These are phyloP conservation scores for Cairneyella variabilis DNA, from an alignment of 495 filamentous ascomycete species.

Conservation along the genomic window DNA sequence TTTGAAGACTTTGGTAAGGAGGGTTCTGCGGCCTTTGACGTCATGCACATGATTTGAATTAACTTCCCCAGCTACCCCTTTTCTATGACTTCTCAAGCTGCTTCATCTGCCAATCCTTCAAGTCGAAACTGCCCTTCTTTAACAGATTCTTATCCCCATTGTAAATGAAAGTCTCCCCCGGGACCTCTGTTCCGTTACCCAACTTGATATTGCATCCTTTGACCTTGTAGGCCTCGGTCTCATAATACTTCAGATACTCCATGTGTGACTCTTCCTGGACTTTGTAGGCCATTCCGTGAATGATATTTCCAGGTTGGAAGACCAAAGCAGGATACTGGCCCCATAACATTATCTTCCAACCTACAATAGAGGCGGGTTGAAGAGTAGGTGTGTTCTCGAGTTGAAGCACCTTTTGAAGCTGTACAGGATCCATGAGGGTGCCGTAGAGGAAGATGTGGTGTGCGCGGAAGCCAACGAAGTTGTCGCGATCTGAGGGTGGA, in stretches of 20 bases:
- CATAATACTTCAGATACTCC: slow-evolving; percentile 5
- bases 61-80: neutral
- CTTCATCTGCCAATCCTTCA: slow-evolving; percentile 18
- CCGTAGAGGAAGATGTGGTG: slow-evolving; percentile 13
- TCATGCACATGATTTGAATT: neutral
- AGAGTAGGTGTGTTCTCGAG: slow-evolving; percentile 4
- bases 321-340: slow-evolving; percentile 14
- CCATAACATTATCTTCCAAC: slow-evolving; percentile 10
- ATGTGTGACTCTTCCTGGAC: slow-evolving; percentile 6
- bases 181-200: slow-evolving; percentile 4
- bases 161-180: slow-evolving; percentile 13
- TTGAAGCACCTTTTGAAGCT: slow-evolving; percentile 11
- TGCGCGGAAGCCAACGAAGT: slow-evolving; percentile 14
- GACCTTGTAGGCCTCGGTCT: slow-evolving; percentile 7
- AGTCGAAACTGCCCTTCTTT: slow-evolving; percentile 12
- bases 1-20: neutral
- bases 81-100: slow-evolving; percentile 12
- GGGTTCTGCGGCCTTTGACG: neutral
- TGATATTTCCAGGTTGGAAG: slow-evolving; percentile 6
- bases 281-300: slow-evolving; percentile 11
- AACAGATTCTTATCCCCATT: slow-evolving; percentile 10
- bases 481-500: slow-evolving; percentile 9
- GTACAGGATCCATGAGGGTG: slow-evolving; percentile 7
- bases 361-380: slow-evolving; percentile 11
- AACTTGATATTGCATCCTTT: slow-evolving; percentile 14